Evolutionary conservation across 73 alveolate species (phyloP), one percentile per base, ranked within the genome.

Genomic region (Loxodes magnus): DNA sequence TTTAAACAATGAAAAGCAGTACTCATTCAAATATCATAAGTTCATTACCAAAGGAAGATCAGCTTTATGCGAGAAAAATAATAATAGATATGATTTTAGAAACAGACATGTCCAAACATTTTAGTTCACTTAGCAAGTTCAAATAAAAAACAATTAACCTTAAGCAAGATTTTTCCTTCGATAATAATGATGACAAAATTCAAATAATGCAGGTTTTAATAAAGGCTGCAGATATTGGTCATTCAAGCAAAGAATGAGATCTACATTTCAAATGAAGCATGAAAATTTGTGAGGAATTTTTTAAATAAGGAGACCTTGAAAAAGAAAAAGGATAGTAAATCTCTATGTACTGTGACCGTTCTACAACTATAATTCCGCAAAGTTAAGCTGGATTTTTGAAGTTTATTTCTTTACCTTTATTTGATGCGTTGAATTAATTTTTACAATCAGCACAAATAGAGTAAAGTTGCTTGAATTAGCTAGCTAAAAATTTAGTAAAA

Each of bases 81-180:
- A 74, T 83, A 37, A 79, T 79, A 4, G 51, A 75, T 3, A 80
- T 78, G 70, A 80, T 83, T 14, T 78, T 83, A 60, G 81, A 88
- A 1, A 83, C 95, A 1, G 95, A 83, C 62, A 78, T 83, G 92
- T 81, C 93, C 14, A 68, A 72, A 35, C 95, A 83, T 41, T 77
- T 75, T 2, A 60, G 65, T 49, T 69, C 65, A 9, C 41, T 56
- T 9, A 41, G 67, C 29, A 31, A 48, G 24, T 54, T 73, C 9
- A 63, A 54, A 35, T 37, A 79, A 21, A 73, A 61, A 56, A 59
- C 56, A 3, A 1, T 33, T n/a, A 33, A 16, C 14, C 10, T 62
- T 25, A 21, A 42, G 12, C 58, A 56, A 56, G n/a, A 14, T 4
- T 16, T 25, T 5, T 59, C 39, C 15, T n/a, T 57, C 1, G 30